A percentile compares a stretch with the other conserved stretches of the same genome.
These are phyloP conservation scores for Vitis rupestris DNA, from an alignment of 164 flowering plant genomes.

Conservation along the genomic window DNA sequence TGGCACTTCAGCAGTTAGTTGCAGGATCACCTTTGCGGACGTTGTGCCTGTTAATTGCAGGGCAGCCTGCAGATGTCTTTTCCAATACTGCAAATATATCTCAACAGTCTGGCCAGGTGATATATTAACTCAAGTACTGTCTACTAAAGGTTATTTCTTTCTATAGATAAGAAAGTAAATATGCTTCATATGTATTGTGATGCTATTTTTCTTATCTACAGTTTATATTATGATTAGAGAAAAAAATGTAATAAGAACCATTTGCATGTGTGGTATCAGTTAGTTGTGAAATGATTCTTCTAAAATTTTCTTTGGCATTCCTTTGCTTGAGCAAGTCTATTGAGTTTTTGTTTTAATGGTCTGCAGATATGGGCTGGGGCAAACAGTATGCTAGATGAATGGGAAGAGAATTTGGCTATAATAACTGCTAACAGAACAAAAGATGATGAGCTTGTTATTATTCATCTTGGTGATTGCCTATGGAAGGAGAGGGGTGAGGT, in stretches of 20 bases:
- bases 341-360: slow-evolving; percentile 26
- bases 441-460: slow-evolving; percentile 84
- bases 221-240: background rate
- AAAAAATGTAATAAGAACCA: background rate
- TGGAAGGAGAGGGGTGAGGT: slow-evolving; percentile 92
- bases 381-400: slow-evolving; percentile 73
- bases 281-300: background rate
- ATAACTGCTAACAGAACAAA: slow-evolving; percentile 87
- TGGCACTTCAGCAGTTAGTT: slow-evolving; percentile 79
- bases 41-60: slow-evolving; percentile 85
- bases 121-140: background rate
- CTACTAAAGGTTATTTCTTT: too few relatives aligned
- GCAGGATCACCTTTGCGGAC: slow-evolving; percentile 94
- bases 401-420: slow-evolving; percentile 90
- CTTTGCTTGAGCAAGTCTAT: background rate
- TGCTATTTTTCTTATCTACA: too few relatives aligned
- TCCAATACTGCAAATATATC: slow-evolving; percentile 30
- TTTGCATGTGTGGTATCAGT: background rate
- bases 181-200: too few relatives aligned
- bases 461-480: slow-evolving; percentile 87
- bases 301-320: background rate
- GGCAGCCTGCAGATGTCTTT: slow-evolving; percentile 92
- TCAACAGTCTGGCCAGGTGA: slow-evolving; percentile 69
- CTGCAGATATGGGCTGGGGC: slow-evolving; percentile 24
- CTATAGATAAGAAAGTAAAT: too few relatives aligned